Evolutionary conservation across 768 basidiomycete genomes (phyloP), one percentile per base, ranked within the genome.

Genomic region (Epithele typhae): DNA sequence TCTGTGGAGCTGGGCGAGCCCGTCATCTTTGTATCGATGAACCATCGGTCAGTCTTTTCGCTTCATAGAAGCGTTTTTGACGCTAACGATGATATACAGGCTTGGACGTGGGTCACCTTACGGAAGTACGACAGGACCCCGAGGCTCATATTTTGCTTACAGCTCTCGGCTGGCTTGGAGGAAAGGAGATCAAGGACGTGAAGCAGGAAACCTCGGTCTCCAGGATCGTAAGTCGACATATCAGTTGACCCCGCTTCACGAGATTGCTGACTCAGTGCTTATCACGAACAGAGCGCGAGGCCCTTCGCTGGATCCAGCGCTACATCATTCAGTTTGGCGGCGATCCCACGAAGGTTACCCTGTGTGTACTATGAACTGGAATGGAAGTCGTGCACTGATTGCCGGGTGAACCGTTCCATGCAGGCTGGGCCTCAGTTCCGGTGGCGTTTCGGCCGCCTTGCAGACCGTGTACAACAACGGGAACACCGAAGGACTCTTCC

Each of bases 151-250:
- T 15, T 15, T 7, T 21, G 2, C 8, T 38, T 15, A 12, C 25
- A 67, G 71, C 64, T 1, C 65, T 67, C 23, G 72, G 72, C 0
- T 74, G 73, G 53, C 40, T 72, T 8, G 64, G 62, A 6, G 56
- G 70, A 11, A 57, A 67, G 34, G 71, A 72, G 48, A 64, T 71
- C 1, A 64, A 66, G 43, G 63, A 53, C 4, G 68, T 64, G 12
- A 63, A 64, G 44, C 63, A 14, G 67, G 65, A 8, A 78, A 79
- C 54, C 59, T 76, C 17, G 78, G 78, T 14, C 59, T 80, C 8
- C 64, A 61, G 37, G 77, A 81, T 60, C 72, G 72, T 71, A 2
- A 10, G 15, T 2, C 10, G 15, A 1, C 12, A 35, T 36, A 8
- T 14, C 12, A 32, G n/a, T n/a, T 7, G 9, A 36, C 9, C 18